Base-by-base conservation (phyloP, 805 yeast genomes). In the Tetrapisispora arboricola region DNA sequence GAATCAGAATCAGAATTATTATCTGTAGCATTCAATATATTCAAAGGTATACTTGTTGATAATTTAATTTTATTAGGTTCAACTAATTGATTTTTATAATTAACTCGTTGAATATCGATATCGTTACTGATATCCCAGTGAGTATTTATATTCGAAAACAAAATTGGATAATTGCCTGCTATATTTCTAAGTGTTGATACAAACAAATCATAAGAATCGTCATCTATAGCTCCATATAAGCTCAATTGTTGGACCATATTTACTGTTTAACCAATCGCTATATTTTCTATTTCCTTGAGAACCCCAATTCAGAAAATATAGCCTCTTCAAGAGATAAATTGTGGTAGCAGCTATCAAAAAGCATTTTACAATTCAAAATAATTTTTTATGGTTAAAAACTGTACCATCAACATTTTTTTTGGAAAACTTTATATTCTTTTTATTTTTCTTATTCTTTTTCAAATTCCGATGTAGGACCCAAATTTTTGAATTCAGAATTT, bases 211-310 rank as follows among this genome's bases (percentile, higher is more conserved):
- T 51, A 55, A 3, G 60, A 51, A 12, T 45, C 53, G 30, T 60
- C 62, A 36, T 57, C 55, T 12, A 58, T 51, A 7, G 53, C 44
- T 4, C 57, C 54, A 30, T 45, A 54, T 19, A 58, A 40, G 39
- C 60, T 52, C 38, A 60, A 39, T 44, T 60, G 64, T 36, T 57
- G 63, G 3, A 60, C 63, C 64, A 60, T 60, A 4, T 6, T 25
- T 11, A 11, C 13, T 25, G 4, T 11, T 7, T 7, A 25, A 25
- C n/a, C n/a, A n/a, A n/a, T n/a, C 13, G 27, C 25, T 22, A 22
- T 22, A 7, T 22, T 22, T 22, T 22, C 7, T 22, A 22, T 8
- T 22, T n/a, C n/a, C n/a, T n/a, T n/a, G n/a, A n/a, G n/a, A n/a
- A n/a, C n/a, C n/a, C n/a, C n/a, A n/a, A n/a, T n/a, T n/a, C n/a